Percentiles rank a stretch among this genome's conserved stretches.
Evolutionary conservation across 768 basidiomycete species (phyloP).

Genomic region (Lentinula detonsa): DNA sequence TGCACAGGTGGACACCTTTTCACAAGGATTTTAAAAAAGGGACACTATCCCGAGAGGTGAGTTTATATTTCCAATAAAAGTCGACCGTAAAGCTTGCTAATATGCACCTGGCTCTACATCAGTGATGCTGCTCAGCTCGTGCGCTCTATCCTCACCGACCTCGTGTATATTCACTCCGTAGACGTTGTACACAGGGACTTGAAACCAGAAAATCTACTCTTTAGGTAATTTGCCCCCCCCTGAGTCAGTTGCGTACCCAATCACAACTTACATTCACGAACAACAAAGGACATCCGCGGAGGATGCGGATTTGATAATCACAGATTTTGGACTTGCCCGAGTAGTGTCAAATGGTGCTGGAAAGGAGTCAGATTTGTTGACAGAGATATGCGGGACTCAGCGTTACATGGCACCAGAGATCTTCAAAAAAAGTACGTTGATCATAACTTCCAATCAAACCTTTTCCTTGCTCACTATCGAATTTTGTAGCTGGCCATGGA

Average conservation of each 20-base stretch:
- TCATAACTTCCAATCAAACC: not conserved
- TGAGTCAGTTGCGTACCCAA: constrained; percentile 34
- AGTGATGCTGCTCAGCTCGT: constrained; percentile 69
- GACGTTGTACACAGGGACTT: constrained; percentile 27
- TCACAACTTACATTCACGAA: constrained; percentile 14
- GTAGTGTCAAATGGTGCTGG: constrained; percentile 37
- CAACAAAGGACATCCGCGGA: constrained; percentile 42
- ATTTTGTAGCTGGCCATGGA: constrained; percentile 50
- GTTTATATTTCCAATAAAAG: too few species aligned
- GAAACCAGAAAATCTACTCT: constrained; percentile 77
- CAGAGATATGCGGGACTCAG: constrained; percentile 72
- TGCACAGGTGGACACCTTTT: too few species aligned
- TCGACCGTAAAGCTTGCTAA: too few species aligned
- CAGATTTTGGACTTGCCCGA: not conserved
- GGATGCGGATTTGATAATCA: not conserved
- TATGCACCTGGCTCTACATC: not conserved
- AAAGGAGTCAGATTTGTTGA: constrained; percentile 58
- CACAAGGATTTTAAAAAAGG: too few species aligned
- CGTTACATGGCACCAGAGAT: constrained; percentile 76
- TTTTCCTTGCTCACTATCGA: not conserved
- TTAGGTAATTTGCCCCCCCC: constrained; percentile 53
- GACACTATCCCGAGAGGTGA: too few species aligned
- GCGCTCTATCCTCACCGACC: constrained; percentile 54
- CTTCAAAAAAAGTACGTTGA: constrained; percentile 50
- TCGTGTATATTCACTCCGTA: constrained; percentile 64